phyloP scores from a whole-genome alignment of 2,329 filamentous ascomycete species.

The Ascochyta clinopodiicola region DNA sequence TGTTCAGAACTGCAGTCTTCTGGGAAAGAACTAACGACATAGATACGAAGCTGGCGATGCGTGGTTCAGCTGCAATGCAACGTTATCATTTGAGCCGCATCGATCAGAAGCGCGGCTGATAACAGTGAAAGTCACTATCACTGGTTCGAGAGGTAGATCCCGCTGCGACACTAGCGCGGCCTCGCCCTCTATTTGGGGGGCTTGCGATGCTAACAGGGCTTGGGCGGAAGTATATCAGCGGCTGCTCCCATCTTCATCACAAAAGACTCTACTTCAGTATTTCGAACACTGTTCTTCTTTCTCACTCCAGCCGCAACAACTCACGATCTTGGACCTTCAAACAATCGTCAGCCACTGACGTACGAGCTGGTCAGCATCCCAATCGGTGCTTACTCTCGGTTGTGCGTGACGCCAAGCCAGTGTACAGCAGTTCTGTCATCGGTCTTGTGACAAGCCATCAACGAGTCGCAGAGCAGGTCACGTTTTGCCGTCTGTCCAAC shows the following conservation, averaged over 20 bases:
- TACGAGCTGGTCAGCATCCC: conserved; percentile 4
- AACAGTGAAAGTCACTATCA: conserved; percentile 29
- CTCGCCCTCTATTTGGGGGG: conserved; percentile 32
- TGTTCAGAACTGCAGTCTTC: conserved; percentile 8
- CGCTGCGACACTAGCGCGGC: conserved; percentile 34
- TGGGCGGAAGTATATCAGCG: conserved; percentile 45
- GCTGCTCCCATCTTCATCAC: conserved; percentile 23
- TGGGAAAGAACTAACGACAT: neutral
- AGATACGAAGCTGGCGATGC: neutral
- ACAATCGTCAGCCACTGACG: conserved; percentile 3
- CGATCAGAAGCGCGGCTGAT: conserved; percentile 14
- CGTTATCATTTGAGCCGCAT: conserved; percentile 21
- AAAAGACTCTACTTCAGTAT: conserved; percentile 3
- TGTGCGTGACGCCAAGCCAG: conserved; percentile 39
- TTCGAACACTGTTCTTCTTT: neutral
- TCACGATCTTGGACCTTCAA: conserved; percentile 1
- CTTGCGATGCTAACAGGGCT: conserved; percentile 34
- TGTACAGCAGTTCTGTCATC: conserved; percentile 40
- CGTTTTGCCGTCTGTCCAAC: conserved; percentile 31
- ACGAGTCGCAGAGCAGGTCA: conserved; percentile 36
- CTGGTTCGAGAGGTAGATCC: conserved; percentile 28
- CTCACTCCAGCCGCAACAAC: neutral
- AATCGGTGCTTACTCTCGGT: conserved; percentile 17
- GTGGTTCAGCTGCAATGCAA: conserved; percentile 13
- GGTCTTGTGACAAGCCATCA: conserved; percentile 42